Evolutionary conservation across 192 early-diverging fungal species (phyloP), one percentile per base, ranked within the genome.

Genomic region (Lunasporangiospora selenospora): DNA sequence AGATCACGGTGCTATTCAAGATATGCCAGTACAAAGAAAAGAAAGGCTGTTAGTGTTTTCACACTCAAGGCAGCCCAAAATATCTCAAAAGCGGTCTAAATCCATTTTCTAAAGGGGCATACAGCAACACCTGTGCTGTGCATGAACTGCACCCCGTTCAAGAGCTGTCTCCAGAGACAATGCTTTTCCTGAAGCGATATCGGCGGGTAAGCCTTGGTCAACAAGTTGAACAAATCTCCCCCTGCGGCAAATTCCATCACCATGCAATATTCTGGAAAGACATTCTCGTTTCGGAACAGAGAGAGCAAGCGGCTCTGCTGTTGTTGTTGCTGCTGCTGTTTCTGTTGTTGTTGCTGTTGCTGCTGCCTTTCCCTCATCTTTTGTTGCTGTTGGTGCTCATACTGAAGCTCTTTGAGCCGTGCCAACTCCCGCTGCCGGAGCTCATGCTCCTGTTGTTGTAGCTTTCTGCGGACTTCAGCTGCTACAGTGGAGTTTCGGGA

Each of bases 171-270:
- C 71, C 90, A 92, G 71, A 87, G 85, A 59, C 83, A 85, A 36
- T 82, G 75, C 75, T 65, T 85, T 69, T 48, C 67, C 19, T 51
- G 48, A 6, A 46, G 79, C 77, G 50, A 91, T 51, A 24, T 77
- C 52, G 29, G 85, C 66, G 44, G 65, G 57, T 29, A 75, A 51
- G 29, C 92, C 89, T 40, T 69, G 15, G 55, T 69, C 34, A 94
- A 80, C n/a, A 88, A 48, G 31, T 76, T 62, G 58, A 83, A 94
- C 32, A 94, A 51, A 63, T 94, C 92, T 3, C 92, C 92, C 23
- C 90, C 91, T 8, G 80, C 78, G 38, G 87, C 86, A 76, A 85
- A 94, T 53, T 94, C 91, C 89, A 94, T 92, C 23, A 94, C 91
- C 65, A 82, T 75, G 23, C 81, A 82, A 46, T 81, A 85, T 21